phyloP scores from a whole-genome alignment of 495 filamentous ascomycete species.

The Evansstolkia leycettana region DNA sequence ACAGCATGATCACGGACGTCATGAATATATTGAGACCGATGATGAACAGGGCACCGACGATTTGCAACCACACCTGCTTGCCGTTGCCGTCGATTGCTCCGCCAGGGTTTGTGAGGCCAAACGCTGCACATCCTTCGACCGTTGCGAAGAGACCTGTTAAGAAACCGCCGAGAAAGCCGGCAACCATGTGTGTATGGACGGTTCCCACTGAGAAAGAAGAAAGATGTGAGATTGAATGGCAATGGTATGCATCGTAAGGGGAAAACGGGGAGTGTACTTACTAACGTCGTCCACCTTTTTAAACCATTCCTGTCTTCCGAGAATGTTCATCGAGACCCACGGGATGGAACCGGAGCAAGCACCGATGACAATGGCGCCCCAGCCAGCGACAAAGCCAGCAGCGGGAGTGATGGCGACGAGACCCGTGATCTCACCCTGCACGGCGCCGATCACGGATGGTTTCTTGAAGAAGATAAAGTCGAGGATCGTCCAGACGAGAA shows the following conservation, averaged over 20 bases:
- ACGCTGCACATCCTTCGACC: conserved; percentile 33
- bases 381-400: conserved; percentile 42
- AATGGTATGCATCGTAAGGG: no score
- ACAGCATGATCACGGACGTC: conserved; percentile 38
- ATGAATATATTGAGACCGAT: conserved; percentile 44
- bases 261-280: no score
- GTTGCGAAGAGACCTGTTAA: conserved; percentile 42
- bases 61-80: conserved; percentile 38
- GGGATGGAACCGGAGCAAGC: conserved; percentile 36
- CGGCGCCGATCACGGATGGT: conserved; percentile 39
- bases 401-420: conserved; percentile 45
- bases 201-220: conserved; percentile 22
- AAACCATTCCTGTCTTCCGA: conserved; percentile 31
- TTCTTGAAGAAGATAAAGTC: conserved; percentile 37
- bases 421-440: conserved; percentile 43
- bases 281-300: conserved; percentile 35
- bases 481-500: conserved; percentile 34
- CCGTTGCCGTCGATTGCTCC: conserved; percentile 42
- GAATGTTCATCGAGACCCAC: conserved; percentile 42
- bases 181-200: conserved; percentile 42
- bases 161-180: conserved; percentile 39
- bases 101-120: conserved; percentile 35
- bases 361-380: conserved; percentile 42
- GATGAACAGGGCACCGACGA: conserved; percentile 43
- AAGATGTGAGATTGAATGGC: not conserved